Evolutionary conservation across 1,139 yeast genomes (phyloP), one percentile per base, ranked within the genome.

Genomic region (Sugiyamaella sp.): DNA sequence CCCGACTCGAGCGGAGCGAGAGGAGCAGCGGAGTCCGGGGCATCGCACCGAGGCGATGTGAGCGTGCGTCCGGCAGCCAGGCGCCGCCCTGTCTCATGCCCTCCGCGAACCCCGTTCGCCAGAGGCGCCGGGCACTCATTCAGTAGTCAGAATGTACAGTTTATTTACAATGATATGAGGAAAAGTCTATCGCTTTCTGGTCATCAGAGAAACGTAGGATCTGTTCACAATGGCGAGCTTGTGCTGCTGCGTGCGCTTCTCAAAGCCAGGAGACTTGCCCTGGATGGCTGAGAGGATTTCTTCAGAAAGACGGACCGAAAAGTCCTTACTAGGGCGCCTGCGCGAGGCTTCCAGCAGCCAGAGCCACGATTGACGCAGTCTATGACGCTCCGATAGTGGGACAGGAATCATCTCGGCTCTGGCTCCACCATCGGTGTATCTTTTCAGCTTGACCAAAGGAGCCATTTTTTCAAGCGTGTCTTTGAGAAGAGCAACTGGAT

Each of bases 271-370:
- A 45, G 95, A 83, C 68, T 82, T 83, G 51, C 97, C 97, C 64
- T 81, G 84, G 63, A 78, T 78, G 27, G 95, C 95, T 52, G 86
- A 76, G 43, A 89, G 71, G 57, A 93, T 80, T 71, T 93, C 98
- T 72, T 93, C 98, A 32, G 93, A 93, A 56, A 93, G 78, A 66
- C 98, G 81, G 29, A 93, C 97, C 1, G 95, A 78, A 65, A 86
- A 86, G 65, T 88, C 95, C 57, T 84, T 81, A 19, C 93, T 84
- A 52, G 84, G 85, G 70, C 95, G 85, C 68, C 85, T 85, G 54
- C 82, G 79, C 25, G 95, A 82, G 19, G 95, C 90, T 56, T 89
- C 96, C 55, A 90, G 73, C 49, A 93, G 86, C 98, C 98, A 93
- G 58, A 77, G 73, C 77, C 95, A 87, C 2, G 98, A 97, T 66